These are phyloP conservation scores for Pseudevernia furfuracea DNA, from an alignment of 495 filamentous ascomycete species.

Conservation along the genomic window DNA sequence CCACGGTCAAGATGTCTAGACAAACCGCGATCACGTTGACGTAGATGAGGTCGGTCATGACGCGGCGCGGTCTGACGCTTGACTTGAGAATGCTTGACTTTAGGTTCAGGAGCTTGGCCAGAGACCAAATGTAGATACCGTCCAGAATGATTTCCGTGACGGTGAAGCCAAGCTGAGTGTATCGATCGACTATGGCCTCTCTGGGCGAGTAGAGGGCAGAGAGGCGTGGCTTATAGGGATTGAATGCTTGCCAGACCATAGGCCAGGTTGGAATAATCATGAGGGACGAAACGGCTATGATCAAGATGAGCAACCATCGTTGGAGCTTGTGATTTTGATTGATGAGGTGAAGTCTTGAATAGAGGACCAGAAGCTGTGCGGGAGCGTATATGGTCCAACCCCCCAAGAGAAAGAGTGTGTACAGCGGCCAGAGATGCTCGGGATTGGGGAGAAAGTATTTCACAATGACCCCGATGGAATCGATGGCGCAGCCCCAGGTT, in stretches of 20 bases:
- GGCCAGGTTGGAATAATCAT: conserved; percentile 40
- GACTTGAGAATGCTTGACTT: conserved; percentile 27
- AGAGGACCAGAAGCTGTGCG: conserved; percentile 38
- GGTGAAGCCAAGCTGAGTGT: conserved; percentile 36
- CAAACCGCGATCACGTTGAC: conserved; percentile 38
- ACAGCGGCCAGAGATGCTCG: conserved; percentile 29
- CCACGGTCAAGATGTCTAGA: conserved; percentile 29
- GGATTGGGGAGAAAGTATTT: conserved; percentile 30
- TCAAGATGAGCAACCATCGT: conserved; percentile 31
- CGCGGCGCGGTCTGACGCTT: conserved; percentile 25
- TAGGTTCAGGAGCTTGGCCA: conserved; percentile 28
- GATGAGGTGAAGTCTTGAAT: conserved; percentile 39
- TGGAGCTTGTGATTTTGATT: conserved; percentile 22
- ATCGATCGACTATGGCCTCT: conserved; percentile 31
- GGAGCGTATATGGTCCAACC: conserved; percentile 36
- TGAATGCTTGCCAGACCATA: conserved; percentile 46
- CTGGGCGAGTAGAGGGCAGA: conserved; percentile 30
- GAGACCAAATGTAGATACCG: conserved; percentile 41
- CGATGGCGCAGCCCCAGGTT: conserved; percentile 27
- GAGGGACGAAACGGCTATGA: conserved; percentile 29
- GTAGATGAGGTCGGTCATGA: conserved; percentile 40
- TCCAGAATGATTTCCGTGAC: conserved; percentile 44
- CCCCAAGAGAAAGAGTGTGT: conserved; percentile 28
- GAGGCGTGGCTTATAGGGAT: conserved; percentile 3
- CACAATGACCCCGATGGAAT: conserved; percentile 31